These are phyloP conservation scores for Rutstroemia sp. DNA, from an alignment of 2,329 filamentous ascomycete genomes.

Conservation along the genomic window DNA sequence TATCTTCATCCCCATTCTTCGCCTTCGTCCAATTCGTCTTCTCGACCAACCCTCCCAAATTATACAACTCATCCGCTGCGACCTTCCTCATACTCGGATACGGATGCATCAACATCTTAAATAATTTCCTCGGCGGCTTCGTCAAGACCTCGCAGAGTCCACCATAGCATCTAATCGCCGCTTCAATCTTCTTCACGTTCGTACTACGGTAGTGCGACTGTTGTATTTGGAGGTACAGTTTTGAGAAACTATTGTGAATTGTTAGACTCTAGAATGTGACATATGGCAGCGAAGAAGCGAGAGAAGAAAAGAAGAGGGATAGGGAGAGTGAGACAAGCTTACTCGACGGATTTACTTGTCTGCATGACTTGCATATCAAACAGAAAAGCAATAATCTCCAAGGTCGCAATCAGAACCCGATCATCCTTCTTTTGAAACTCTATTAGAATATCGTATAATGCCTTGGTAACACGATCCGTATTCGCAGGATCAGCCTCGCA, in stretches of 20 bases:
- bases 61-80: background rate
- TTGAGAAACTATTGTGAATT: background rate
- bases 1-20: background rate
- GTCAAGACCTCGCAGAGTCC: background rate
- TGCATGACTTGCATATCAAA: slow-evolving; percentile 42
- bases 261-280: too few species aligned
- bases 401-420: slow-evolving; percentile 62
- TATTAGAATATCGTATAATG: background rate
- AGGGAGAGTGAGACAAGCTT: background rate
- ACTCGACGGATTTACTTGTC: background rate
- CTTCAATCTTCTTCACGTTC: background rate
- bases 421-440: slow-evolving; percentile 52
- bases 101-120: background rate
- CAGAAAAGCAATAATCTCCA: slow-evolving; percentile 73
- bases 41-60: background rate
- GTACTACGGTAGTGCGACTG: background rate
- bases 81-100: background rate
- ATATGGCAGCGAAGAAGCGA: background rate
- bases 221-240: background rate
- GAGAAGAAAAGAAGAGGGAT: too few species aligned
- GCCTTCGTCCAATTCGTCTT: background rate
- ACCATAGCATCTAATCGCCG: background rate
- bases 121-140: background rate
- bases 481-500: slow-evolving; percentile 30
- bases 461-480: slow-evolving; percentile 35